Evolutionary conservation across 192 early-diverging fungal species (phyloP).

Genomic region (Gonapodya sp.): DNA sequence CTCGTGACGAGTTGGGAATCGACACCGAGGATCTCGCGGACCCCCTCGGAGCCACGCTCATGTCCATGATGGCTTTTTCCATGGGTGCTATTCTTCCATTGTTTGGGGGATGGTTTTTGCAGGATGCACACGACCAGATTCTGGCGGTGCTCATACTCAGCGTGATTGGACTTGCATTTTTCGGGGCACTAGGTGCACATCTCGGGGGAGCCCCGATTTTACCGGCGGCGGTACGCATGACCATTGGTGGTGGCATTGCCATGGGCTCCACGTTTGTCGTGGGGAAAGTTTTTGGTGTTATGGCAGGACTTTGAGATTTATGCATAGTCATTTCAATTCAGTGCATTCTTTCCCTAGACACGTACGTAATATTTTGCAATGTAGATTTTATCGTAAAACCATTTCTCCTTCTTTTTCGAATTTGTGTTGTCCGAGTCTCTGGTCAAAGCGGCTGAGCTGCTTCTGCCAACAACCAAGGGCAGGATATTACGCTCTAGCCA

Average conservation of each 20-base stretch:
- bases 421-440: too few species aligned
- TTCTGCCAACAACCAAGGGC: too few species aligned
- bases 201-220: conserved; percentile 8
- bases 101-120: background rate
- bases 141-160: background rate
- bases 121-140: background rate
- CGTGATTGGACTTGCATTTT: background rate
- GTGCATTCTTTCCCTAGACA: too few species aligned
- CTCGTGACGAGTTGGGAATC: conserved; percentile 15
- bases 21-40: background rate
- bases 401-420: too few species aligned
- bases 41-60: conserved; percentile 4
- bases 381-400: too few species aligned
- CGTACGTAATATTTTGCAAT: too few species aligned
- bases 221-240: background rate
- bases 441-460: too few species aligned
- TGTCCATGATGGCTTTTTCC: background rate
- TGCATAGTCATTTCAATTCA: too few species aligned
- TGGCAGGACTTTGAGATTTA: too few species aligned
- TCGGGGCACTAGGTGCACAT: conserved; percentile 12
- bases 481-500: too few species aligned
- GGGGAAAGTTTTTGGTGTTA: background rate
- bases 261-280: background rate
- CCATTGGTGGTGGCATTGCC: background rate
- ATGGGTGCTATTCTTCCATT: conserved; percentile 9